Percentiles rank a stretch among this genome's conserved stretches.
Conservation (phyloP, 257 asterid species). For the Ehretia macrophylla region DNA sequence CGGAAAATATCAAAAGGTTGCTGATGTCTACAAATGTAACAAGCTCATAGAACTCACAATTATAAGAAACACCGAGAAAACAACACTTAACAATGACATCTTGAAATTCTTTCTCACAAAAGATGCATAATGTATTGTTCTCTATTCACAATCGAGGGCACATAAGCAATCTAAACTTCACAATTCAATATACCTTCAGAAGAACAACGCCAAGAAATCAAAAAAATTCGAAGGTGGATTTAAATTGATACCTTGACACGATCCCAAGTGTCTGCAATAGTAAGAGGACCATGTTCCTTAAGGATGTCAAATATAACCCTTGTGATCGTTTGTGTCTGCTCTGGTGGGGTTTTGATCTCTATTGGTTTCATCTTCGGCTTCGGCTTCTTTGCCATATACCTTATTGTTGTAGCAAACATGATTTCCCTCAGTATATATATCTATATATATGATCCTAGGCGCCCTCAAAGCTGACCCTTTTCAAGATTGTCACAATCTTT, state of each 20-base stretch:
- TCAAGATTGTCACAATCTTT: too few species aligned
- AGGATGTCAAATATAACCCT: slow-evolving; percentile 73
- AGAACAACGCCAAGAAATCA: background rate
- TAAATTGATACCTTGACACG: slow-evolving; percentile 64
- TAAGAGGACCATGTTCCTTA: slow-evolving; percentile 88
- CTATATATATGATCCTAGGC: too few species aligned
- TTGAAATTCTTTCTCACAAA: too few species aligned
- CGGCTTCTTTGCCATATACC: slow-evolving; percentile 69
- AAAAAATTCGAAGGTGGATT: background rate
- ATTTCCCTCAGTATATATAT: too few species aligned
- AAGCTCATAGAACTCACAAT: too few species aligned
- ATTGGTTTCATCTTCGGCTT: slow-evolving; percentile 93
- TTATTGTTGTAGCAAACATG: slow-evolving; percentile 79
- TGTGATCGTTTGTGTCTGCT: slow-evolving; percentile 88
- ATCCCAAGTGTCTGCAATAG: slow-evolving; percentile 85
- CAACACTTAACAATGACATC: too few species aligned
- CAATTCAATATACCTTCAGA: background rate
- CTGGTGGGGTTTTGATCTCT: slow-evolving; percentile 80
- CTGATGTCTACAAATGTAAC: too few species aligned
- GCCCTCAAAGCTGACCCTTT: too few species aligned
- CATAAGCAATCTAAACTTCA: background rate
- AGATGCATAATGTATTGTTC: too few species aligned
- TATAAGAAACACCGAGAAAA: too few species aligned
- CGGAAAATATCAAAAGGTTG: too few species aligned
- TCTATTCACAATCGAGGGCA: background rate